Percentiles rank a stretch among this genome's conserved stretches.
Conservation (phyloP, 2,329 filamentous ascomycete genomes). For the Endothia cerciana region DNA sequence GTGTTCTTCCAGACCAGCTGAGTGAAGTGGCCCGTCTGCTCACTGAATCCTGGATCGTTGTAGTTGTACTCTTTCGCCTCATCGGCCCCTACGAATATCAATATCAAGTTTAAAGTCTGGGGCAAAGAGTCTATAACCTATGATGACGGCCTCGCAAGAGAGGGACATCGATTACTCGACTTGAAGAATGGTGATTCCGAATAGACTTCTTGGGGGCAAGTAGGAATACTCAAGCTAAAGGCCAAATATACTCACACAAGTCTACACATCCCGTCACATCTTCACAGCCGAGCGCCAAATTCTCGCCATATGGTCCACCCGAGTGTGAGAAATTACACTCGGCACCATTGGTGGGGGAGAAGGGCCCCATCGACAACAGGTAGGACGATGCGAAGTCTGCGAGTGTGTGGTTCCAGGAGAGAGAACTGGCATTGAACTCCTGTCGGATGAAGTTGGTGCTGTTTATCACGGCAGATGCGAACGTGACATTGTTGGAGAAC, state of each 20-base stretch:
- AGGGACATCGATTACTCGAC: not conserved
- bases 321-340: conserved; percentile 58
- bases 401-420: conserved; percentile 70
- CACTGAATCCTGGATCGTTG: conserved; percentile 55
- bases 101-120: not conserved
- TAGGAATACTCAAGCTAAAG: not conserved
- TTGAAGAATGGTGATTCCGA: not conserved
- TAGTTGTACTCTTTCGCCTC: conserved; percentile 66
- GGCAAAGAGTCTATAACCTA: no score
- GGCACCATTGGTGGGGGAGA: conserved; percentile 23
- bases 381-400: conserved; percentile 58
- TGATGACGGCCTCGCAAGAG: no score
- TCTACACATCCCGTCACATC: conserved; percentile 64
- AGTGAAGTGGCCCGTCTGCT: conserved; percentile 71
- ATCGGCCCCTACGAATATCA: conserved; percentile 51
- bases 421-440: conserved; percentile 61
- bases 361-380: conserved; percentile 38
- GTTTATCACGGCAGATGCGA: conserved; percentile 62
- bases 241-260: conserved; percentile 49
- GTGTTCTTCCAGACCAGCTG: conserved; percentile 73
- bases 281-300: conserved; percentile 69
- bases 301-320: conserved; percentile 72
- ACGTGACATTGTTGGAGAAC: conserved; percentile 41
- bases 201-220: not conserved
- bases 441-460: conserved; percentile 68